These are phyloP conservation scores for Fusarium praegraminearum DNA, from an alignment of 2,329 filamentous ascomycete genomes.

Conservation along the genomic window DNA sequence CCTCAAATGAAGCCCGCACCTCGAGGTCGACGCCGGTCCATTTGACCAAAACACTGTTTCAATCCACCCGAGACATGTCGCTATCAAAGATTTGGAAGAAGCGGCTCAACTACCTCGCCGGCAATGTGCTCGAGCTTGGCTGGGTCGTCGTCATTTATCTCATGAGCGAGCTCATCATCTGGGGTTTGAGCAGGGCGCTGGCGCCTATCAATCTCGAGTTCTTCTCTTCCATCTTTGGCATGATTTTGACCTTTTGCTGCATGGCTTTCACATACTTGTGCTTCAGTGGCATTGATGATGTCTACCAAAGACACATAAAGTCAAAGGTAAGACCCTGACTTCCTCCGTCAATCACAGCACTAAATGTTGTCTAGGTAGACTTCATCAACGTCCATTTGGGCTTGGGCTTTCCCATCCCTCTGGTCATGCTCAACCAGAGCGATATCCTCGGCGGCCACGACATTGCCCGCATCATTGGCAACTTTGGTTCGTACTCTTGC, in stretches of 20 bases:
- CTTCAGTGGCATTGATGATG: conserved; percentile 33
- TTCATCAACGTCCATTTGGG: conserved; percentile 65
- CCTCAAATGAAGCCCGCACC: conserved; percentile 41
- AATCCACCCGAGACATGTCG: conserved; percentile 43
- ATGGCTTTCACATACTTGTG: conserved; percentile 49
- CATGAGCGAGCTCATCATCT: conserved; percentile 60
- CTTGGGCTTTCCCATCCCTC: conserved; percentile 63
- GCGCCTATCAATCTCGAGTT: conserved; percentile 54
- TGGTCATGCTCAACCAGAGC: conserved; percentile 59
- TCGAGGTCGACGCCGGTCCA: conserved; percentile 17
- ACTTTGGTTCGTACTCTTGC: conserved; percentile 55
- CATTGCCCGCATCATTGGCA: conserved; percentile 59
- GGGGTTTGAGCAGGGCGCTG: conserved; percentile 56
- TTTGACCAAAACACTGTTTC: conserved; percentile 36
- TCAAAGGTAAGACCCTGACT: conserved; percentile 47
- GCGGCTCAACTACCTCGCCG: conserved; percentile 12
- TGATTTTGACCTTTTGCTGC: conserved; percentile 56
- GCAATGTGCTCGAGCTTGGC: conserved; percentile 43
- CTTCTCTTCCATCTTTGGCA: conserved; percentile 62
- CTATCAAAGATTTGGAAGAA: conserved; percentile 38
- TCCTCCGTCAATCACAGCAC: not conserved
- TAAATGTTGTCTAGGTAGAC: conserved; percentile 56
- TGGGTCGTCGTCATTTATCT: conserved; percentile 55
- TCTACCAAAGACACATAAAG: conserved; percentile 52
- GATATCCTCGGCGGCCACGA: conserved; percentile 49